Evolutionary conservation across 208 protist species (phyloP), one percentile per base, ranked within the genome.

Genomic region (Leishmania braziliensis): DNA sequence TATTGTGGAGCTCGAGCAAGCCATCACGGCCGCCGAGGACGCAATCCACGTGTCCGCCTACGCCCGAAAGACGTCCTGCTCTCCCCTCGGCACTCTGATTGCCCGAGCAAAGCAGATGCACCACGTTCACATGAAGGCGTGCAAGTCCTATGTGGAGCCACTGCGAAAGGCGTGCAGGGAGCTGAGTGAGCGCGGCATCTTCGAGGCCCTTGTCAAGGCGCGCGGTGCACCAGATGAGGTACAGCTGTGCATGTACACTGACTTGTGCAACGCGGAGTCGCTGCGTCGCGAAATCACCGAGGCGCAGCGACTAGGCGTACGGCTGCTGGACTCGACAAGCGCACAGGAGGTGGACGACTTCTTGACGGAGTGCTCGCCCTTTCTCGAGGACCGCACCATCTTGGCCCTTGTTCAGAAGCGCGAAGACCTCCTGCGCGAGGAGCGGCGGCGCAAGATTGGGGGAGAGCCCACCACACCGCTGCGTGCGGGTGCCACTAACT

Each of bases 201-300:
- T 86, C 53, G 85, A 91, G 29, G 89, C 90, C 6, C 87, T 97
- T 3, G 74, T 86, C 39, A 80, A 72, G 23, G 82, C 84, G 0
- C 89, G 90, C 12, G 36, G 80, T 3, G 90, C 90, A 26, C 86
- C 90, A 3, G 78, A 86, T 18, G 73, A 82, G 26, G 78, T 93
- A 26, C 91, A 88, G 78, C 85, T 89, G 60, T 88, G 87, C 86
- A 94, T 97, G 90, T 91, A 88, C 73, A 87, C 89, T 0, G 93
- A 97, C 82, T 83, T 97, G 68, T 84, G 81, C 75, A 78, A 87
- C 53, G 93, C 93, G 0, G 88, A 95, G 86, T 78, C 82, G 9
- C 81, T 97, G 14, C 89, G 82, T 14, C 81, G 83, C 73, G 84
- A 89, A 73, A 89, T 95, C 53, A 74, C 83, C 8, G 70, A 58